A percentile compares a stretch with the other conserved stretches of the same genome.
Conservation (phyloP, 805 yeast genomes). For the Limtongia smithiae region DNA sequence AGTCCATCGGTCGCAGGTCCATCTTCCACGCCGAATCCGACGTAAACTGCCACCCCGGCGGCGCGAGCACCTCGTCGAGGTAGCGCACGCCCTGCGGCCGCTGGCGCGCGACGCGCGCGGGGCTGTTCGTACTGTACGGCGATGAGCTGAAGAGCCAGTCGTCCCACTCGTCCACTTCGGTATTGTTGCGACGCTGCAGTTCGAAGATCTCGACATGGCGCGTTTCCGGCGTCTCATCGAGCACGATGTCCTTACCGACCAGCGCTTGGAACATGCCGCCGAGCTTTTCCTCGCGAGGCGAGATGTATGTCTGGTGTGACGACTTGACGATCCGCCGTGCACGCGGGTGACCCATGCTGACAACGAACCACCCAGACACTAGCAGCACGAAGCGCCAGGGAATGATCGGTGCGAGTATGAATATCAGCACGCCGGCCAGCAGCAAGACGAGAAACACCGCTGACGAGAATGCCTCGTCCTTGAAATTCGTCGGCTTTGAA, state of each 20-base stretch:
- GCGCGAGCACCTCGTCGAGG: conserved; percentile 59
- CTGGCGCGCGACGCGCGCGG: conserved; percentile 45
- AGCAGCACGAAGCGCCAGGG: conserved; percentile 29
- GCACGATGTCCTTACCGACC: conserved; percentile 48
- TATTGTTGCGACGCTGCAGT: conserved; percentile 60
- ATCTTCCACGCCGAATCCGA: conserved; percentile 58
- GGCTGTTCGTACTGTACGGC: conserved; percentile 52
- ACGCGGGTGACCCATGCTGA: conserved; percentile 26
- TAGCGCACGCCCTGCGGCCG: conserved; percentile 63
- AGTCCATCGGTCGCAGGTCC: conserved; percentile 51
- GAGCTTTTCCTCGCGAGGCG: conserved; percentile 36
- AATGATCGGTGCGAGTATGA: conserved; percentile 36
- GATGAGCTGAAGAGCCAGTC: conserved; percentile 54
- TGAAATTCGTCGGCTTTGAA: conserved; percentile 28
- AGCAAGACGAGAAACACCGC: conserved; percentile 25
- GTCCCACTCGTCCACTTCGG: conserved; percentile 56
- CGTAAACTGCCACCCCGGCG: conserved; percentile 70
- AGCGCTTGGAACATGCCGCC: conserved; percentile 38
- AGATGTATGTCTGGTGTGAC: conserved; percentile 18
- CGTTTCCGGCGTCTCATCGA: conserved; percentile 65
- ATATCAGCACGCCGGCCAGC: conserved; percentile 37
- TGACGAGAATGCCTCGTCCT: conserved; percentile 30
- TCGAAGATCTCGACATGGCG: conserved; percentile 74
- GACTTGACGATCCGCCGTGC: conserved; percentile 13
- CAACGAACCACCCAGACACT: conserved; percentile 24